Base-by-base conservation (phyloP, 352 stramenopile genomes). In the Phytophthora megakarya region DNA sequence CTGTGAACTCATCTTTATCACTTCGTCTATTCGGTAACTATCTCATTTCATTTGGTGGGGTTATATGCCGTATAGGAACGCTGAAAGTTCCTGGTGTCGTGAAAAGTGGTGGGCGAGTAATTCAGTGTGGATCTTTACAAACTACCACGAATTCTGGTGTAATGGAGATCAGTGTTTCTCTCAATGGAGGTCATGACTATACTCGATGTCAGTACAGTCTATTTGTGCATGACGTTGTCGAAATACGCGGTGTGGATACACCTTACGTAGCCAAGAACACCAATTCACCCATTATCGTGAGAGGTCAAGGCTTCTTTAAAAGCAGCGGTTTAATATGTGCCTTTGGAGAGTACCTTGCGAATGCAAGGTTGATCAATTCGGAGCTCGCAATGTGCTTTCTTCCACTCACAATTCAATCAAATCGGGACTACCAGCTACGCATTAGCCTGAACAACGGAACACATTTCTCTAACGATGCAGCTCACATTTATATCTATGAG, bases 171-270 rank as follows among this genome's bases (percentile, higher is more conserved):
- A 50, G 56, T 32, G 26, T 81, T 35, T 81, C 75, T 26, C 40
- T 84, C 15, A 84, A 84, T 61, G 56, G 61, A 1, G 70, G 75
- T 4, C 45, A 65, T 30, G 72, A 84, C 43, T 84, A 73, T 33
- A 63, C 73, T 15, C 50, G 12, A 13, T 69, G 37, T 40, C 19
- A 30, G 23, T 13, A 38, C 1, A 50, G 32, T 3, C 37, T 81
- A 16, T 3, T 73, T 1, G 28, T 81, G 1, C 66, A 77, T 22
- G 33, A 52, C 1, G 59, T 54, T 1, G 42, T 80, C 18, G 18
- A n/a, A 46, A 33, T 84, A 23, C 16, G 16, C 8, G 21, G 23
- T 12, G 45, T 76, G 23, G 71, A 75, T 40, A 51, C 44, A 3
- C 51, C 57, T 5, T 66, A 64, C 25, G 28, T 81, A 5, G 40